phyloP scores from a whole-genome alignment of 2,329 filamentous ascomycete genomes.

The Penicillium carneum region DNA sequence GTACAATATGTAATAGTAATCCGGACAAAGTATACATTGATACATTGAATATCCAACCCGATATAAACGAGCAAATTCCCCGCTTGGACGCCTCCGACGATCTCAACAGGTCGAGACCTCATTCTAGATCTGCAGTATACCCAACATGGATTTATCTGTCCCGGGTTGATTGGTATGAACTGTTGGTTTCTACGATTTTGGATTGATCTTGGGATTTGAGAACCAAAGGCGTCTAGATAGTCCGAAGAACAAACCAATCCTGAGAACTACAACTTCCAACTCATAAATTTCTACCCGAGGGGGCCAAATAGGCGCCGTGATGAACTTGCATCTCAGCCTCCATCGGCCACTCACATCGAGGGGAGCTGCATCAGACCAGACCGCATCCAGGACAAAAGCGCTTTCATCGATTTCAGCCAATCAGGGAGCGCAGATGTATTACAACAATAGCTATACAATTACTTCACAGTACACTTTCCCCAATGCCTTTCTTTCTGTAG shows the following conservation, averaged over 20 bases:
- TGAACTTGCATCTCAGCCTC: constrained; percentile 15
- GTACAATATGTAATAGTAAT: too few species aligned
- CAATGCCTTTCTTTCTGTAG: background rate
- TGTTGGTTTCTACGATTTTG: background rate
- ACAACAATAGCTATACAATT: constrained; percentile 9
- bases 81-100: background rate
- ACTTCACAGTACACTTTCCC: constrained; percentile 4
- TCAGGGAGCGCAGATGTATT: constrained; percentile 7
- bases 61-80: background rate
- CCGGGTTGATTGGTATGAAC: background rate
- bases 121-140: background rate
- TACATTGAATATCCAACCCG: background rate
- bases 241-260: background rate
- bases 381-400: constrained; percentile 18
- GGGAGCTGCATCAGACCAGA: constrained; percentile 13
- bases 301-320: constrained; percentile 19
- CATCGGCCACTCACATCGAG: constrained; percentile 9
- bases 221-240: background rate
- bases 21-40: background rate
- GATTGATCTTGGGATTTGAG: background rate
- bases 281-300: background rate
- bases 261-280: background rate
- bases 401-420: constrained; percentile 10
- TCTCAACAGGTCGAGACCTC: background rate
- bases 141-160: background rate